A percentile compares a stretch with the other conserved stretches of the same genome.
phyloP scores from a whole-genome alignment of 257 asterid genomes.

The Nicotiana tomentosiformis region DNA sequence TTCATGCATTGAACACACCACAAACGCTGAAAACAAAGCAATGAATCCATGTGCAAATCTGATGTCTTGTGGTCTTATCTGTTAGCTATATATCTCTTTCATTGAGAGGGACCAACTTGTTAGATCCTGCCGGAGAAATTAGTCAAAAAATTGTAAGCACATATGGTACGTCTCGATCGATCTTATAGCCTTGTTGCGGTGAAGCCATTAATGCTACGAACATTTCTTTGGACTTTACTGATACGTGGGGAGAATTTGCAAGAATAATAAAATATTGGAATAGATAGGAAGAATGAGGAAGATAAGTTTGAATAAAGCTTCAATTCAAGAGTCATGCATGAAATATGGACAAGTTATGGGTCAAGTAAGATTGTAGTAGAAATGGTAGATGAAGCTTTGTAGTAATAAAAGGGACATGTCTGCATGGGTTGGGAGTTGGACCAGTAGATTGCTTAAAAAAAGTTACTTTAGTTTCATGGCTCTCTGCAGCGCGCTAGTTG shows the following conservation, averaged over 20 bases:
- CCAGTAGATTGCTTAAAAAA: not conserved
- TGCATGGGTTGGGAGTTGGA: constrained; percentile 30
- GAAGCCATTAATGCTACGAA: not conserved
- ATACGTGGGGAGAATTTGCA: too few relatives aligned
- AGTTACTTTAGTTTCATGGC: not conserved
- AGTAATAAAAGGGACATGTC: constrained; percentile 24
- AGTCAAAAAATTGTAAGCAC: not conserved
- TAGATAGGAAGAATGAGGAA: not conserved
- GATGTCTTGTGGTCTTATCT: constrained; percentile 2
- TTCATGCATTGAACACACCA: not conserved
- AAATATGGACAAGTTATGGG: constrained; percentile 22
- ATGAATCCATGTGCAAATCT: not conserved
- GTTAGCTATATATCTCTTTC: not conserved
- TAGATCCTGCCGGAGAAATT: not conserved
- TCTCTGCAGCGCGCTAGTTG: not conserved
- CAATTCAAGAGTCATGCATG: not conserved
- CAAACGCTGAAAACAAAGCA: not conserved
- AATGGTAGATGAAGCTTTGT: constrained; percentile 5
- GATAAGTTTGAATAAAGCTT: constrained; percentile 5
- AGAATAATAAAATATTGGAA: too few relatives aligned
- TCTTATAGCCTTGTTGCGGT: not conserved
- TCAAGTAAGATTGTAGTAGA: constrained; percentile 2
- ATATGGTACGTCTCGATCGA: not conserved
- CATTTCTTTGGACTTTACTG: too few relatives aligned
- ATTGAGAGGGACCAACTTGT: not conserved